Base-by-base conservation (phyloP, 257 asterid species). In the Agastache rugosa region DNA sequence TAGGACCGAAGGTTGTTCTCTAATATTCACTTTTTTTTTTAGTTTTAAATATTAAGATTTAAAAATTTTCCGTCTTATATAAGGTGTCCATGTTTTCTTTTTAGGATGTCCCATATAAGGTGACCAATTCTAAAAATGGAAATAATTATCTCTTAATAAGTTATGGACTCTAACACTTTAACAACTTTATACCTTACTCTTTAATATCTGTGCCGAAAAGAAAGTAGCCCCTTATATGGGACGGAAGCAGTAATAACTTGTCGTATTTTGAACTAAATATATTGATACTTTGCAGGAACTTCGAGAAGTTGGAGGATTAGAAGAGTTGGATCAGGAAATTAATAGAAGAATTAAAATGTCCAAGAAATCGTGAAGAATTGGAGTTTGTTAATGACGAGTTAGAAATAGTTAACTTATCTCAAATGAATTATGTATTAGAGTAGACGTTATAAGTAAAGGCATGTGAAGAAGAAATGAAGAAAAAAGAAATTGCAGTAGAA, bases 281-380 rank as follows among this genome's bases (percentile, higher is more conserved):
- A 37, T 22, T 54, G 5, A 22, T 68, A 3, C 50, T 29, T 72
- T 73, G 74, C 87, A 89, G 96, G 97, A 92, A 78, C 82, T 92
- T 67, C 89, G 87, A 60, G 82, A 88, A 72, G 93, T 85, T 2
- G 96, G 95, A 61, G 97, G 95, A 42, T 20, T 85, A 16, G 82
- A 87, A 44, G 95, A 85, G 80, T 74, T 92, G 85, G 96, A 92
- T 8, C 87, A 81, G 79, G 97, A 90, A 81, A 75, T 88, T 25
- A 77, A 71, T 22, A 77, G 93, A 71, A 84, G 91, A 69, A 86
- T 79, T 51, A 87, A 81, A 80, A 51, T 78, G 75, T 82, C 85
- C 22, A 87, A 88, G 62, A 78, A 75, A n/a, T 75, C 8, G 10
- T 78, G 23, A 73, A 48, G 17, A 10, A 25, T 51, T 72, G 10